These are phyloP conservation scores for Eutypa lata DNA, from an alignment of 2,329 filamentous ascomycete species.

Conservation along the genomic window DNA sequence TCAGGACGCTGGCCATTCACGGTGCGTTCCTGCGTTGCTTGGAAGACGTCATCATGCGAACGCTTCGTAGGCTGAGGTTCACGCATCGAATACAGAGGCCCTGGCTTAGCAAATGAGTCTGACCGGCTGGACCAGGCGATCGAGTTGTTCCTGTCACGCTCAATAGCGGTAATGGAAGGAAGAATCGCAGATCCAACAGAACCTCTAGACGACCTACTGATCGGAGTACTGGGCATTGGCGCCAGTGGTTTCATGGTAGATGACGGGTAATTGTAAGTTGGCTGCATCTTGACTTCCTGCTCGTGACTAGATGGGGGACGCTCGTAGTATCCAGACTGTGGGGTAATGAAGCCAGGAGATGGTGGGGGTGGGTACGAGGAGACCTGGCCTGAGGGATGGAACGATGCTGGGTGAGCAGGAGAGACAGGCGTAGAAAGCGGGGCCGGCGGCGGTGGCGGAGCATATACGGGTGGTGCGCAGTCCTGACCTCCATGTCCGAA, in stretches of 20 bases:
- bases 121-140: background rate
- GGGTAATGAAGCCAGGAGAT: conserved; percentile 13
- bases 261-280: conserved; percentile 12
- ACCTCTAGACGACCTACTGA: background rate
- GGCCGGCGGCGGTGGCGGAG: conserved; percentile 16
- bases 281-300: conserved; percentile 18
- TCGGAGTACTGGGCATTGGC: background rate
- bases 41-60: background rate
- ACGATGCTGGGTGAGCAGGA: conserved; percentile 17
- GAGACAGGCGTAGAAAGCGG: conserved; percentile 27
- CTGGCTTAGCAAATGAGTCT: background rate
- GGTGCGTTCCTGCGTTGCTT: background rate
- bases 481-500: conserved; percentile 21
- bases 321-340: conserved; percentile 15
- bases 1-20: background rate
- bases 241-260: background rate
- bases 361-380: conserved; percentile 10
- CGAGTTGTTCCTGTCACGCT: background rate
- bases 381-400: background rate
- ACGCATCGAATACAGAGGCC: background rate
- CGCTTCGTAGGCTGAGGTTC: background rate
- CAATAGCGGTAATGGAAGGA: background rate
- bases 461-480: conserved; percentile 24
- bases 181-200: background rate
- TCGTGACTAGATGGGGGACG: conserved; percentile 20